A percentile compares a stretch with the other conserved stretches of the same genome.
These are phyloP conservation scores for Trichosporon sp. DNA, from an alignment of 1,284 basidiomycete species.

Conservation along the genomic window DNA sequence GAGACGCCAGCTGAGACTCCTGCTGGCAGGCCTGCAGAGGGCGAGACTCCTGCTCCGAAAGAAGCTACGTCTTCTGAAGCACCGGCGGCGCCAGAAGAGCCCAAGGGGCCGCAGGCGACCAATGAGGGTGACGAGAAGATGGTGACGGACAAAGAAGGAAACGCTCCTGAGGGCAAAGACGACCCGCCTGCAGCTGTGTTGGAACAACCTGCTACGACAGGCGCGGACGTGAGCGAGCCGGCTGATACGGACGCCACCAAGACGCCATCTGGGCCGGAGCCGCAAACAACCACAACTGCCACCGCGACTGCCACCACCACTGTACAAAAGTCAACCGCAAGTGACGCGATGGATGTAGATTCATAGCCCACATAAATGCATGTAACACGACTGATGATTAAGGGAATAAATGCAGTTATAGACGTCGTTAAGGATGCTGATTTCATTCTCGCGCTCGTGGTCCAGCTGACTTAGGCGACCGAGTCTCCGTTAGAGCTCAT, in stretches of 20 bases:
- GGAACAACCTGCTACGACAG: neutral
- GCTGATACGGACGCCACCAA: neutral
- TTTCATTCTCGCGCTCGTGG: neutral
- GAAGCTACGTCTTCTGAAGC: neutral
- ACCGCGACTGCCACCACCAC: neutral
- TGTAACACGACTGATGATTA: slow-evolving; percentile 3
- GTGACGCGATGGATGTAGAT: slow-evolving; percentile 12
- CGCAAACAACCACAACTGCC: too few species aligned
- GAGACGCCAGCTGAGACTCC: neutral
- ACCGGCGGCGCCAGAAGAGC: neutral
- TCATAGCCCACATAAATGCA: slow-evolving; percentile 9
- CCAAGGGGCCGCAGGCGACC: neutral
- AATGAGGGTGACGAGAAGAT: neutral
- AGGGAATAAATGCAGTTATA: neutral
- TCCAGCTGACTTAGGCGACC: neutral
- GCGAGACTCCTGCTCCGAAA: neutral
- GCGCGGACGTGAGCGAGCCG: neutral
- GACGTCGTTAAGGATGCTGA: neutral
- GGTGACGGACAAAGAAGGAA: neutral
- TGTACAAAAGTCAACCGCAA: neutral
- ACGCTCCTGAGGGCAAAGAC: neutral
- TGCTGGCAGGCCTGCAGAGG: neutral
- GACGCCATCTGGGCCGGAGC: neutral
- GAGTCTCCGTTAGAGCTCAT: slow-evolving; percentile 35
- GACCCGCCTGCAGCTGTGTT: neutral